A percentile compares a stretch with the other conserved stretches of the same genome.
These are phyloP conservation scores for Cicer judaicum DNA, from an alignment of 306 rosid genomes.

Conservation along the genomic window DNA sequence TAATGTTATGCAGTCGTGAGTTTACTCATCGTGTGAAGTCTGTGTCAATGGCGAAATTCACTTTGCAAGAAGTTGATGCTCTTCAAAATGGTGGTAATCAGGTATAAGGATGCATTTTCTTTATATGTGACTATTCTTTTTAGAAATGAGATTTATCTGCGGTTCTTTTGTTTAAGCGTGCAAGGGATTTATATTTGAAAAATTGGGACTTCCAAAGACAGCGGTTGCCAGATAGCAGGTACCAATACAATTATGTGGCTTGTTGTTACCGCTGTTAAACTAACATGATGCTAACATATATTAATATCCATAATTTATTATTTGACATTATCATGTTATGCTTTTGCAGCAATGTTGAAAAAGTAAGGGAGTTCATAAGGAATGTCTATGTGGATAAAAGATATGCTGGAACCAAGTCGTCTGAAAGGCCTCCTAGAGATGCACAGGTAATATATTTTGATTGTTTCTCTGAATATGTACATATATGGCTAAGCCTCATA, in stretches of 20 bases:
- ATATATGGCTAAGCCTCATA: conserved; percentile 17
- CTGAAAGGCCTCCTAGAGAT: conserved; percentile 86
- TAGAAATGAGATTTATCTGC: conserved; percentile 43
- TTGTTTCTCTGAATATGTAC: conserved; percentile 15
- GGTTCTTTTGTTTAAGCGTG: conserved; percentile 63
- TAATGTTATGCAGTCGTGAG: conserved; percentile 74
- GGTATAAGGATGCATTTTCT: conserved; percentile 55
- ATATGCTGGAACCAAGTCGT: conserved; percentile 70
- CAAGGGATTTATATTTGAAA: conserved; percentile 82
- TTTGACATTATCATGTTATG: conserved; percentile 41
- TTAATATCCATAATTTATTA: conserved; percentile 22
- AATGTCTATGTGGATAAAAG: conserved; percentile 74
- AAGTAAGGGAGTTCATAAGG: conserved; percentile 81
- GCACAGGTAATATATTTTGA: conserved; percentile 63
- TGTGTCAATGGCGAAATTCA: conserved; percentile 92
- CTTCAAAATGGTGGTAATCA: conserved; percentile 95
- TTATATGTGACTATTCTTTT: conserved; percentile 32
- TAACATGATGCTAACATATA: not conserved
- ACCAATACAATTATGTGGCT: conserved; percentile 29
- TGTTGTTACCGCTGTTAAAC: conserved; percentile 21
- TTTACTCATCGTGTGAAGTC: conserved; percentile 99
- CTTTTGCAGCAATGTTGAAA: conserved; percentile 76
- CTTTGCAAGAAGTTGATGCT: conserved; percentile 87
- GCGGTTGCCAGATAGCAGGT: conserved; percentile 85
- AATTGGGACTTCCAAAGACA: conserved; percentile 91